A percentile compares a stretch with the other conserved stretches of the same genome.
Conservation (phyloP, 139 green algal species). For the Micractinium conductrix region DNA sequence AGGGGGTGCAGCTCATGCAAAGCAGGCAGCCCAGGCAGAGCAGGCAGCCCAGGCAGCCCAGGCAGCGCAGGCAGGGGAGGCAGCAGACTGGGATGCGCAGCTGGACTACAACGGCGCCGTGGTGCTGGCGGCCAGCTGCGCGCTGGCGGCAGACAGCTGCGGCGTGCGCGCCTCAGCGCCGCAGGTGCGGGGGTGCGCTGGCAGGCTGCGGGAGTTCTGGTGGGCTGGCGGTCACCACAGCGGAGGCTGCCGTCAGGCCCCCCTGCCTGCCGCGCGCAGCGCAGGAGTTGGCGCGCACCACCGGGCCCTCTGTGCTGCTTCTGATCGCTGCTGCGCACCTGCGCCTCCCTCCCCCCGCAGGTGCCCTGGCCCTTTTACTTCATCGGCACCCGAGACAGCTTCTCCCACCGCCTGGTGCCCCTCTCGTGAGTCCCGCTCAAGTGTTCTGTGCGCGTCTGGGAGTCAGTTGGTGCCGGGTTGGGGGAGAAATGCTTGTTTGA, state of each 20-base stretch:
- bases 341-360: slow-evolving; percentile 38
- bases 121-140: slow-evolving; percentile 19
- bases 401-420: slow-evolving; percentile 58
- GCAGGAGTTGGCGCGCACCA: too few species aligned
- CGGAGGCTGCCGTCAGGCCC: too few species aligned
- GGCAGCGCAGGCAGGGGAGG: neutral
- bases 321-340: too few species aligned
- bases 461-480: too few species aligned
- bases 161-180: neutral
- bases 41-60: neutral
- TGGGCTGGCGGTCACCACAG: too few species aligned
- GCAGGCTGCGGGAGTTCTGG: too few species aligned
- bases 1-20: too few species aligned
- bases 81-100: neutral
- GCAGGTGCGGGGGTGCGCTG: slow-evolving; percentile 6
- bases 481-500: too few species aligned
- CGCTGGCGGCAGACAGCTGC: slow-evolving; percentile 3
- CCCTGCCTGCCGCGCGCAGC: too few species aligned
- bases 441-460: too few species aligned
- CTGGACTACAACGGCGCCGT: slow-evolving; percentile 10
- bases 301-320: neutral
- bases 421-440: slow-evolving; percentile 10
- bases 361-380: slow-evolving; percentile 71
- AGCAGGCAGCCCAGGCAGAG: neutral
- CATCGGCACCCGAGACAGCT: slow-evolving; percentile 71